Percentiles rank a stretch among this genome's conserved stretches.
phyloP scores from a whole-genome alignment of 805 yeast genomes.

The Ogataea minuta region DNA sequence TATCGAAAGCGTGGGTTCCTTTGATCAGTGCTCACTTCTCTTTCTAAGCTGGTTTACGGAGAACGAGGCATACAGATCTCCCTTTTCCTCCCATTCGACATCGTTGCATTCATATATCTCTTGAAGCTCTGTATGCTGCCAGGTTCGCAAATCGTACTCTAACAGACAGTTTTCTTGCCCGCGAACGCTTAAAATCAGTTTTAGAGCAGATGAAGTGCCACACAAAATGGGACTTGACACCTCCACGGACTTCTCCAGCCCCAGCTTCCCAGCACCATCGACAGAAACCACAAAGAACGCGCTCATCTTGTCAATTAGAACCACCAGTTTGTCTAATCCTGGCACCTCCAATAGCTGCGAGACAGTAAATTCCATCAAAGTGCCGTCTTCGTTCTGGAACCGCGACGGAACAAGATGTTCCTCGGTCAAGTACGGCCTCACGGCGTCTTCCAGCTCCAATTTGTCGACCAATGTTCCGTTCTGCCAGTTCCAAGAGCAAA shows the following conservation, averaged over 20 bases:
- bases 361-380: constrained; percentile 52
- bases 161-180: constrained; percentile 22
- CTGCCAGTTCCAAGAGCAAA: constrained; percentile 80
- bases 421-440: constrained; percentile 46
- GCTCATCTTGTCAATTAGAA: constrained; percentile 47
- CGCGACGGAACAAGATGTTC: constrained; percentile 63
- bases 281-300: constrained; percentile 40
- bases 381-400: constrained; percentile 51
- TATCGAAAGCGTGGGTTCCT: constrained; percentile 25
- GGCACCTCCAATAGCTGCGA: constrained; percentile 33
- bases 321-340: constrained; percentile 34
- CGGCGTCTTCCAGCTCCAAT: constrained; percentile 36
- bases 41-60: constrained; percentile 53
- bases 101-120: constrained; percentile 35
- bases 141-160: constrained; percentile 27
- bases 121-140: constrained; percentile 25
- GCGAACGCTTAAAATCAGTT: constrained; percentile 28
- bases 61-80: constrained; percentile 51
- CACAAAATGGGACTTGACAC: constrained; percentile 28
- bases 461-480: constrained; percentile 41
- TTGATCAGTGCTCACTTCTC: constrained; percentile 57
- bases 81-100: constrained; percentile 35
- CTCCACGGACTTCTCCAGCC: constrained; percentile 34
- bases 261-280: constrained; percentile 29
- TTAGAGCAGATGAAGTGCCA: constrained; percentile 24